Evolutionary conservation across 352 stramenopile species (phyloP).

Genomic region (Globisporangium iwayamae): DNA sequence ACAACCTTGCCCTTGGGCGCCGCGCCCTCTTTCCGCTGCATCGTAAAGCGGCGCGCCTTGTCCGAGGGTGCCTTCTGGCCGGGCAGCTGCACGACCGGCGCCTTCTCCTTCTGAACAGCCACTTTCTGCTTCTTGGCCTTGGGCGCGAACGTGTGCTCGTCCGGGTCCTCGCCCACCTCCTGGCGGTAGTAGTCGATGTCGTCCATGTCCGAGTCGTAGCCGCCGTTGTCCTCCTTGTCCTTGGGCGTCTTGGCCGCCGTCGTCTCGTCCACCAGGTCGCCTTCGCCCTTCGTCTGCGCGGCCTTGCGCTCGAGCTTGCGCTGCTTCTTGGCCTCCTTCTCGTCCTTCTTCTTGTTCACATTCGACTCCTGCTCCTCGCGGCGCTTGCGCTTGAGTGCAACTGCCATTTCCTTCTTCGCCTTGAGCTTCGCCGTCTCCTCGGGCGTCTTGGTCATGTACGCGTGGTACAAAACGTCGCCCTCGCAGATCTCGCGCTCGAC

Average conservation of each 20-base stretch:
- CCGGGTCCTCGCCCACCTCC: constrained; percentile 76
- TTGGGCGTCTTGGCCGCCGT: constrained; percentile 21
- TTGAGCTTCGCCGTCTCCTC: constrained; percentile 81
- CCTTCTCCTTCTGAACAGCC: constrained; percentile 15
- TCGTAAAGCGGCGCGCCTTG: constrained; percentile 57
- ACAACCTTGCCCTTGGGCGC: constrained; percentile 56
- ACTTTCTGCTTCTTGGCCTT: constrained; percentile 48
- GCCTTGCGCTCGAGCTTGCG: constrained; percentile 62
- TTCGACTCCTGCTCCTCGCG: constrained; percentile 89
- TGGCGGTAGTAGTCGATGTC: constrained; percentile 83
- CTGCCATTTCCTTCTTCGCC: constrained; percentile 64
- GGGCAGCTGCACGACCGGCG: constrained; percentile 35
- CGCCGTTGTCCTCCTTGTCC: constrained; percentile 18
- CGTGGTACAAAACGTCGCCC: constrained; percentile 98
- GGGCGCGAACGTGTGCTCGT: constrained; percentile 77
- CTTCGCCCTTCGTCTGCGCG: constrained; percentile 36
- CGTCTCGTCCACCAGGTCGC: constrained; percentile 41
- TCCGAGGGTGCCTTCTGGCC: constrained; percentile 64
- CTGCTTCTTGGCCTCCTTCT: constrained; percentile 75
- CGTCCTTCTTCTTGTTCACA: constrained; percentile 85
- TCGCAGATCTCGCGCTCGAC: constrained; percentile 95
- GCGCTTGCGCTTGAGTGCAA: constrained; percentile 79
- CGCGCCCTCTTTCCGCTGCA: constrained; percentile 21
- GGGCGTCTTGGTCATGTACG: constrained; percentile 86
- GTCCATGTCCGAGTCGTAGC: constrained; percentile 65